Conservation (phyloP, 257 asterid species). For the Handroanthus guayacan region DNA sequence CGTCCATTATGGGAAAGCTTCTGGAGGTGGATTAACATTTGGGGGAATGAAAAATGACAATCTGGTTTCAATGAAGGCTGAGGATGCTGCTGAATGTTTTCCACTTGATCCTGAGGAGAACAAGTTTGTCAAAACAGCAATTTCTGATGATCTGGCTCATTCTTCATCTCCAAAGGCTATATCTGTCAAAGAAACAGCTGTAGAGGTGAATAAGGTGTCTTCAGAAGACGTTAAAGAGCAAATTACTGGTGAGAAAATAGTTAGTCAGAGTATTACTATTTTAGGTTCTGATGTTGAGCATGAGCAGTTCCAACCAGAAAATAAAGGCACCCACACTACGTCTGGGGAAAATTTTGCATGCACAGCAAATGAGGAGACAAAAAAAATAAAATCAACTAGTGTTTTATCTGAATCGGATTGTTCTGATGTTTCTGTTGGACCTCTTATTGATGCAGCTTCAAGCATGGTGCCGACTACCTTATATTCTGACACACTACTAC, state of each 20-base stretch:
- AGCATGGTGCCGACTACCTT: constrained; percentile 31
- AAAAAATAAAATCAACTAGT: constrained; percentile 27
- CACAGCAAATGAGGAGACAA: constrained; percentile 45
- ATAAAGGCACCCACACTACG: constrained; percentile 20
- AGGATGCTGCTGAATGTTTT: constrained; percentile 39
- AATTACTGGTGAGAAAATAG: constrained; percentile 50
- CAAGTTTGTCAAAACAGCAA: constrained; percentile 27
- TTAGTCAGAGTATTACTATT: constrained; percentile 38
- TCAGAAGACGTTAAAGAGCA: constrained; percentile 64
- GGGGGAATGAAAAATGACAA: constrained; percentile 48
- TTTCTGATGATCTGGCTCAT: constrained; percentile 40
- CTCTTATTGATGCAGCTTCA: constrained; percentile 40
- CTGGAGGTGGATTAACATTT: constrained; percentile 52
- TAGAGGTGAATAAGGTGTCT: constrained; percentile 53
- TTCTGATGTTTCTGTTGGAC: constrained; percentile 40
- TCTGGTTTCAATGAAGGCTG: constrained; percentile 41
- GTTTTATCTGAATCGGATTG: constrained; percentile 26
- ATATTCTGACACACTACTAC: constrained; percentile 30
- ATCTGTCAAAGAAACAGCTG: constrained; percentile 41
- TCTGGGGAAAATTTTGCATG: constrained; percentile 35
- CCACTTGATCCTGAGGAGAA: constrained; percentile 43
- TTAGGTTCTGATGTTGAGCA: constrained; percentile 41
- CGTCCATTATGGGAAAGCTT: constrained; percentile 57
- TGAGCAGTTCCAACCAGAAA: constrained; percentile 41
- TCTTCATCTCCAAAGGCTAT: constrained; percentile 35